Conservation (phyloP, 805 yeast species). For the Myxozyma geophila region DNA sequence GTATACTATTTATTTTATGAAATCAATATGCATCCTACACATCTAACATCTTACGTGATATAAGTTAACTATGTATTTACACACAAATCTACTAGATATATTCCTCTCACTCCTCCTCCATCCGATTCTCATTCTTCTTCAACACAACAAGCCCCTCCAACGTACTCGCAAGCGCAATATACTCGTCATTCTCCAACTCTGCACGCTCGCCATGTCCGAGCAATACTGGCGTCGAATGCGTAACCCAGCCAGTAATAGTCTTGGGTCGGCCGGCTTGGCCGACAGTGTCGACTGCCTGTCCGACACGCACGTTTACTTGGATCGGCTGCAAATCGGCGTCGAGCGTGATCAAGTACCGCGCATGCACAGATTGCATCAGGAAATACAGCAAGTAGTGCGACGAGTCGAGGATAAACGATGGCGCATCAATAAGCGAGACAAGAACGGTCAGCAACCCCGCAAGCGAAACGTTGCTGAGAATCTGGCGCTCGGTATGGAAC, state of each 20-base stretch:
- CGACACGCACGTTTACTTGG: slow-evolving; percentile 96
- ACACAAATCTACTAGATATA: not conserved
- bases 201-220: slow-evolving; percentile 95
- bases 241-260: slow-evolving; percentile 99
- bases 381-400: slow-evolving; percentile 81
- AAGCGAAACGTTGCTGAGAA: slow-evolving; percentile 82
- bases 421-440: slow-evolving; percentile 84
- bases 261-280: slow-evolving; percentile 99
- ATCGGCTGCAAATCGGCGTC: slow-evolving; percentile 89
- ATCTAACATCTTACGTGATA: too few species aligned
- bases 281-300: slow-evolving; percentile 97
- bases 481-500: slow-evolving; percentile 84
- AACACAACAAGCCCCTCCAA: slow-evolving; percentile 93
- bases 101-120: slow-evolving; percentile 24
- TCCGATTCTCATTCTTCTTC: slow-evolving; percentile 62
- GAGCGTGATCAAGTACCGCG: slow-evolving; percentile 89
- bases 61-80: not conserved
- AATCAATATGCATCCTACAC: too few species aligned
- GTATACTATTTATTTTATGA: too few species aligned
- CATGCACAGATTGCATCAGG: slow-evolving; percentile 85
- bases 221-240: slow-evolving; percentile 96
- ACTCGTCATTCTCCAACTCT: slow-evolving; percentile 93
- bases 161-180: slow-evolving; percentile 75
- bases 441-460: slow-evolving; percentile 87
- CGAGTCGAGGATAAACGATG: slow-evolving; percentile 70